Conservation (phyloP, 2,329 filamentous ascomycete genomes). For the Colletotrichum liriopes region DNA sequence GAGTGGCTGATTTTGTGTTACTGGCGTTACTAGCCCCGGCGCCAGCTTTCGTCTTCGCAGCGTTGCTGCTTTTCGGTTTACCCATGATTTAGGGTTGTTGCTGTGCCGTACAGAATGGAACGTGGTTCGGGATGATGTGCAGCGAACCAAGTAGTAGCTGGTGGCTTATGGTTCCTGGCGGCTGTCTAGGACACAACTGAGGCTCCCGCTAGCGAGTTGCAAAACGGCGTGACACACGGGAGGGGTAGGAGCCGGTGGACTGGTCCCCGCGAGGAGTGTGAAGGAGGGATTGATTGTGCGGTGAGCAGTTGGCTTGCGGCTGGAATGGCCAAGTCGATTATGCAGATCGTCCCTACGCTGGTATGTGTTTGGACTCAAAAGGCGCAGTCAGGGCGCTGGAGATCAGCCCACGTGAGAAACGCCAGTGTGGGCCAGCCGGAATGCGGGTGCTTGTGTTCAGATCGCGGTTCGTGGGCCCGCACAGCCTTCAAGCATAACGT, state of each 20-base stretch:
- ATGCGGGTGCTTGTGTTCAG: neutral
- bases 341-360: neutral
- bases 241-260: conserved; percentile 17
- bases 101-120: conserved; percentile 20
- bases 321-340: neutral
- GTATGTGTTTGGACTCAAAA: conserved; percentile 4
- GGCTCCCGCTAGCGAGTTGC: conserved; percentile 32
- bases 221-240: conserved; percentile 21
- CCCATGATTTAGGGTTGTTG: conserved; percentile 46
- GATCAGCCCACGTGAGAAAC: conserved; percentile 23
- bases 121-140: conserved; percentile 34
- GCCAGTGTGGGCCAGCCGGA: neutral
- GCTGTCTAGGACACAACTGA: conserved; percentile 36
- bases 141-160: conserved; percentile 22
- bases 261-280: neutral
- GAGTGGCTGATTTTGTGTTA: conserved; percentile 34
- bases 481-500: neutral
- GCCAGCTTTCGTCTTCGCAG: conserved; percentile 36
- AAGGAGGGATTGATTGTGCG: neutral
- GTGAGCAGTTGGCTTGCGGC: conserved; percentile 11
- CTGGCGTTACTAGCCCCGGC: neutral
- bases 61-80: conserved; percentile 45
- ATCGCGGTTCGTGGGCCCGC: conserved; percentile 6
- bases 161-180: conserved; percentile 34
- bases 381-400: conserved; percentile 23